Percentiles rank a stretch among this genome's conserved stretches.
Evolutionary conservation across 208 protist species (phyloP).

Genomic region (Leishmania mexicana): DNA sequence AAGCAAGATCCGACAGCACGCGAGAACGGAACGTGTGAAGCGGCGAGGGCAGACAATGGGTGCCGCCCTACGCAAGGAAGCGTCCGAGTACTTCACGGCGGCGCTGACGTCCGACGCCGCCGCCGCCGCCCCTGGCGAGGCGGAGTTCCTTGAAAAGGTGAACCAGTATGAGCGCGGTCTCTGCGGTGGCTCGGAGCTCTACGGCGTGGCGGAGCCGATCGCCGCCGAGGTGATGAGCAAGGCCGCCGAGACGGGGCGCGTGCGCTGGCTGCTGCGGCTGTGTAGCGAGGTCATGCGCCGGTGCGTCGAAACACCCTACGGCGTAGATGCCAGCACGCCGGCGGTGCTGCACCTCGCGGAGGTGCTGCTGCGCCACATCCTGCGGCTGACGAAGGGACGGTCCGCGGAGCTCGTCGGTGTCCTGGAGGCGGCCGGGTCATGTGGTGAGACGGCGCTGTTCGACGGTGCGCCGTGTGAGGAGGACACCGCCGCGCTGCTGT

Average conservation of each 20-base stretch:
- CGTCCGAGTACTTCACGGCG: slow-evolving; percentile 44
- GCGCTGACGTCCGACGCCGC: slow-evolving; percentile 25
- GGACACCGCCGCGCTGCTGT: slow-evolving; percentile 40
- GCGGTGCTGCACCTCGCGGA: slow-evolving; percentile 50
- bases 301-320: slow-evolving; percentile 29
- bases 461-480: slow-evolving; percentile 12
- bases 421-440: slow-evolving; percentile 27
- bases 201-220: slow-evolving; percentile 41
- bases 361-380: slow-evolving; percentile 64
- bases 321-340: slow-evolving; percentile 21
- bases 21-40: not conserved
- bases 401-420: slow-evolving; percentile 41
- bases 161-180: slow-evolving; percentile 37
- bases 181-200: slow-evolving; percentile 56
- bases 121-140: slow-evolving; percentile 22
- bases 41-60: slow-evolving; percentile 31
- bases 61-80: slow-evolving; percentile 57
- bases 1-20: not conserved
- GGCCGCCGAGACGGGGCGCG: slow-evolving; percentile 24
- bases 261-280: slow-evolving; percentile 66
- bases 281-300: slow-evolving; percentile 37
- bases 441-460: not conserved
- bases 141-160: slow-evolving; percentile 42
- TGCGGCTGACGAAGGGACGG: slow-evolving; percentile 36
- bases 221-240: slow-evolving; percentile 34